phyloP scores from a whole-genome alignment of 2,329 filamentous ascomycete species.

The Penicillium glabrum region DNA sequence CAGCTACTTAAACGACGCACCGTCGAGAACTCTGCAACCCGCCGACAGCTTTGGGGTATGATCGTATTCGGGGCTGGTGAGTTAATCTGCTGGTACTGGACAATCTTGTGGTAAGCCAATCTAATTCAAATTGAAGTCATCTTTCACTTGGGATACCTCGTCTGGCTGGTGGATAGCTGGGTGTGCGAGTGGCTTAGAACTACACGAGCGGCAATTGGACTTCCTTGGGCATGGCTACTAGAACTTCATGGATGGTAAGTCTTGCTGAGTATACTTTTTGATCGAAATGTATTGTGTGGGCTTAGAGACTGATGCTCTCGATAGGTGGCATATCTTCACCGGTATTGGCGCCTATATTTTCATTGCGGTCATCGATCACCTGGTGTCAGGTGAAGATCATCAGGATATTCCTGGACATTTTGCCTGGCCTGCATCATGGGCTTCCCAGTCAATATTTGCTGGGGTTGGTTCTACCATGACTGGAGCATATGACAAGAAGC shows the following conservation, averaged over 20 bases:
- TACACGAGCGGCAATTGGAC: conserved; percentile 18
- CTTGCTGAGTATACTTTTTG: background rate
- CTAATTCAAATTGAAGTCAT: conserved; percentile 5
- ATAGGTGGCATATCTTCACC: conserved; percentile 25
- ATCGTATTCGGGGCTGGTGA: conserved; percentile 20
- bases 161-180: conserved; percentile 29
- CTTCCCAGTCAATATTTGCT: conserved; percentile 16
- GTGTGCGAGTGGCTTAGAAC: conserved; percentile 19
- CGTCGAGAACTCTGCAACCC: conserved; percentile 1
- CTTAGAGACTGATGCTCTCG: background rate
- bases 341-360: conserved; percentile 24
- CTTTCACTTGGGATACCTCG: conserved; percentile 18
- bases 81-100: background rate
- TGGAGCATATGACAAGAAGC: background rate
- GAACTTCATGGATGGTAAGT: conserved; percentile 35
- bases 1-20: conserved; percentile 14
- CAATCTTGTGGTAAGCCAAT: background rate
- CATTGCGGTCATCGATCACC: conserved; percentile 21
- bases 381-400: conserved; percentile 6
- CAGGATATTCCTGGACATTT: conserved; percentile 3
- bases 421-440: conserved; percentile 24
- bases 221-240: conserved; percentile 26
- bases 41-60: conserved; percentile 19
- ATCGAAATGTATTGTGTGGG: background rate
- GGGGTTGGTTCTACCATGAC: background rate